These are phyloP conservation scores for Citrus maxima DNA, from an alignment of 345 rosid species.

Conservation along the genomic window DNA sequence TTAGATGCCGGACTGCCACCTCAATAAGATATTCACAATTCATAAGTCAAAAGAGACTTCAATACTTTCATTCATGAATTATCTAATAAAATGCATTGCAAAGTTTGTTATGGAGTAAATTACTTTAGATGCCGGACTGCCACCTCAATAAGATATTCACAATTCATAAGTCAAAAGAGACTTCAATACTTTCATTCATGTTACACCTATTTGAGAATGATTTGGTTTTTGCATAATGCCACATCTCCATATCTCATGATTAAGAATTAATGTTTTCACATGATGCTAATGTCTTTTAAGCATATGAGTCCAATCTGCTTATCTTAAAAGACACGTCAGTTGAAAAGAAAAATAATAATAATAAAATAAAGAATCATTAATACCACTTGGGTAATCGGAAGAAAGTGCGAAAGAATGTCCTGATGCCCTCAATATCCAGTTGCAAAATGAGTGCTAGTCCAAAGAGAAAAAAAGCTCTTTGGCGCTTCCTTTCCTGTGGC, in stretches of 20 bases:
- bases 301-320: background rate
- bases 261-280: background rate
- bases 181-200: background rate
- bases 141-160: background rate
- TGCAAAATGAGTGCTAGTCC: conserved; percentile 87
- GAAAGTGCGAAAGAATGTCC: conserved; percentile 78
- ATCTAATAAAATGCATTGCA: background rate
- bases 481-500: conserved; percentile 96
- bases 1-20: background rate
- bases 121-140: background rate
- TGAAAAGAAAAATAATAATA: background rate
- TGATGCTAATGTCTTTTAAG: background rate
- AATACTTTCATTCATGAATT: background rate
- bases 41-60: background rate
- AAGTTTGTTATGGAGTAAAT: background rate
- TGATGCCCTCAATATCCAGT: conserved; percentile 75
- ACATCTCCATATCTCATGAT: background rate
- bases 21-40: background rate
- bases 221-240: background rate
- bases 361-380: conserved; percentile 1
- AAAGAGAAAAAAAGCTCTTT: conserved; percentile 90
- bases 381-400: conserved; percentile 90
- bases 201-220: background rate
- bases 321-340: background rate
- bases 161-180: background rate